A percentile compares a stretch with the other conserved stretches of the same genome.
Conservation (phyloP, 1,284 basidiomycete genomes). For the Rhodotorula sp. region DNA sequence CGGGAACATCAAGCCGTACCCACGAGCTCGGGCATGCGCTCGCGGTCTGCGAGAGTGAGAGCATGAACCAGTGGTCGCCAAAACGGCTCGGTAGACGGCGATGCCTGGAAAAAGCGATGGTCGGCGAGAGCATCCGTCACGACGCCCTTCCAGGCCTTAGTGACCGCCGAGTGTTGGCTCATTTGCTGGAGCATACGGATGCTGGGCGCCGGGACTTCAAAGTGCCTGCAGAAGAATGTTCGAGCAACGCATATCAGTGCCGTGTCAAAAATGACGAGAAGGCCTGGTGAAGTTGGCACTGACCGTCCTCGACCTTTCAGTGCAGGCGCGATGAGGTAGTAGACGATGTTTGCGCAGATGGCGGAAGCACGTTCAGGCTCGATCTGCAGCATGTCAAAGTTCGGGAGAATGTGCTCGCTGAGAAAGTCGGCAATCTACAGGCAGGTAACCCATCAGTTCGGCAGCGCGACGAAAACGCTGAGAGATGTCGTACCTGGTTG, state of each 20-base stretch:
- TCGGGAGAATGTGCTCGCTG: slow-evolving; percentile 67
- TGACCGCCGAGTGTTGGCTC: slow-evolving; percentile 69
- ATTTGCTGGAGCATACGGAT: slow-evolving; percentile 74
- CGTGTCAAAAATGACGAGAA: too few species aligned
- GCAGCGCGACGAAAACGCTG: not conserved
- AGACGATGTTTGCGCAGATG: slow-evolving; percentile 77
- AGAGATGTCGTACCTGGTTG: slow-evolving; percentile 7
- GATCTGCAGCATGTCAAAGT: slow-evolving; percentile 73
- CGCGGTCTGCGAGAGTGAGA: slow-evolving; percentile 82
- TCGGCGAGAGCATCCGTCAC: slow-evolving; percentile 83
- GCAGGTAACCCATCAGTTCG: not conserved
- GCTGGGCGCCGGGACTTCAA: slow-evolving; percentile 55
- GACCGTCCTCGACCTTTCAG: slow-evolving; percentile 70
- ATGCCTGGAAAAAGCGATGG: slow-evolving; percentile 78
- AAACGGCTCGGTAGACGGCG: slow-evolving; percentile 57
- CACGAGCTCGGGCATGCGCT: slow-evolving; percentile 78
- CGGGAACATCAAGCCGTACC: slow-evolving; percentile 54
- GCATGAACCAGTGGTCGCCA: slow-evolving; percentile 81
- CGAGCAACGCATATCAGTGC: not conserved
- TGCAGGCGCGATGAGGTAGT: slow-evolving; percentile 79
- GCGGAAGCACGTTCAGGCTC: slow-evolving; percentile 80
- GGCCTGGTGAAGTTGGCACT: slow-evolving; percentile 20
- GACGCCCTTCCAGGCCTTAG: slow-evolving; percentile 80
- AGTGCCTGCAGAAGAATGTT: slow-evolving; percentile 33
- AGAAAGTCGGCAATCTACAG: slow-evolving; percentile 70